These are phyloP conservation scores for Gillenia trifoliata DNA, from an alignment of 306 rosid species.

Conservation along the genomic window DNA sequence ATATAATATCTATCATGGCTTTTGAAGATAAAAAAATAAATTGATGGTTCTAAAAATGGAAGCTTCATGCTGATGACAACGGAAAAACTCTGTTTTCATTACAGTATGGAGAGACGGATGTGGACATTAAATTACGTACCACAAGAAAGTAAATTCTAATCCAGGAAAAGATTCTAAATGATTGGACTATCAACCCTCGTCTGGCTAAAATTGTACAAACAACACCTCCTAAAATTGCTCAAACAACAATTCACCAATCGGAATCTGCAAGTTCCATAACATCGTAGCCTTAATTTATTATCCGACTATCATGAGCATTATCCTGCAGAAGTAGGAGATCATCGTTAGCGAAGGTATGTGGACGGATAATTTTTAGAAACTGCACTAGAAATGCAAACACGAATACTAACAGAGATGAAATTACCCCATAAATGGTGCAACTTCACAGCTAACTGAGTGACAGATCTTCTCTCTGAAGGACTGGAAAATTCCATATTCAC, in stretches of 20 bases:
- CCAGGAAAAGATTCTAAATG: neutral
- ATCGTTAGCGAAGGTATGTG: neutral
- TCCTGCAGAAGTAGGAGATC: slow-evolving; percentile 16
- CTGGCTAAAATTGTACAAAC: neutral
- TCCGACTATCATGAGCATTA: slow-evolving; percentile 16
- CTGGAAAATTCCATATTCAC: slow-evolving; percentile 45
- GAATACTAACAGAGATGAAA: neutral
- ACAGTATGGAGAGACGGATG: neutral
- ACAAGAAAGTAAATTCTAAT: neutral
- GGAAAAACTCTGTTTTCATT: neutral
- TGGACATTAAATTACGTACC: neutral
- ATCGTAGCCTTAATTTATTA: neutral
- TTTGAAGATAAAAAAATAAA: too few species aligned
- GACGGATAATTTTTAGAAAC: neutral
- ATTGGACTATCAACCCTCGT: neutral
- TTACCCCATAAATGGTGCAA: slow-evolving; percentile 68
- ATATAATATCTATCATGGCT: too few species aligned
- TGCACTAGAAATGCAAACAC: neutral
- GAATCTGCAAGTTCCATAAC: slow-evolving; percentile 1
- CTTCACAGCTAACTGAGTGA: slow-evolving; percentile 51
- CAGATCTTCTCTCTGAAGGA: slow-evolving; percentile 54
- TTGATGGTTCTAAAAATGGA: neutral
- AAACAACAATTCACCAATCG: neutral
- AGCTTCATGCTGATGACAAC: neutral
- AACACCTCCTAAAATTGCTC: too few species aligned